These are phyloP conservation scores for Cordyceps farinosa DNA, from an alignment of 2,329 filamentous ascomycete genomes.

Conservation along the genomic window DNA sequence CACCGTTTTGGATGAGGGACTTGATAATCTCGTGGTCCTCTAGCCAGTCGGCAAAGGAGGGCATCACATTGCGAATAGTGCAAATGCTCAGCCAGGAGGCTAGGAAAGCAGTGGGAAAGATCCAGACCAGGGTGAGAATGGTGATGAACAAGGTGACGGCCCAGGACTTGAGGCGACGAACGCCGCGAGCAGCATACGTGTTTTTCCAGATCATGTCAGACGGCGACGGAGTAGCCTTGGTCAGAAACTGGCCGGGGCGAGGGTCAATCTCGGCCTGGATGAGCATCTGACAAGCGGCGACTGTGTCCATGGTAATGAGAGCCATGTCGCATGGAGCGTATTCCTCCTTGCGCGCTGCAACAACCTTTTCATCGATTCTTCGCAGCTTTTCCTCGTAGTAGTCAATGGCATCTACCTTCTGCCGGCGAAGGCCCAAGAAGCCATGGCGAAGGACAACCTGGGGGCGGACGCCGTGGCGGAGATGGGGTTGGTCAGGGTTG, in stretches of 20 bases:
- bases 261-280: slow-evolving; percentile 93
- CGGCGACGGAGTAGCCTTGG: slow-evolving; percentile 81
- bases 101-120: slow-evolving; percentile 73
- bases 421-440: slow-evolving; percentile 65
- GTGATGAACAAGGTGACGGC: slow-evolving; percentile 78
- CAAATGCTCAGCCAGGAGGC: slow-evolving; percentile 78
- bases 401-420: slow-evolving; percentile 83
- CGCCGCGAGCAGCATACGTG: slow-evolving; percentile 74
- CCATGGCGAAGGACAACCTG: slow-evolving; percentile 76
- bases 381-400: slow-evolving; percentile 88
- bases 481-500: slow-evolving; percentile 30
- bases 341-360: slow-evolving; percentile 64
- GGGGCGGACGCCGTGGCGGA: slow-evolving; percentile 53
- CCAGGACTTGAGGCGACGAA: slow-evolving; percentile 77
- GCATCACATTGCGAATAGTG: slow-evolving; percentile 70
- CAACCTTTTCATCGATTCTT: slow-evolving; percentile 71
- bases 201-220: slow-evolving; percentile 94
- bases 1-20: slow-evolving; percentile 78
- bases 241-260: slow-evolving; percentile 77
- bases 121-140: slow-evolving; percentile 83
- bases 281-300: slow-evolving; percentile 89
- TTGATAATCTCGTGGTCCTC: slow-evolving; percentile 64
- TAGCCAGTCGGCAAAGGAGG: slow-evolving; percentile 65
- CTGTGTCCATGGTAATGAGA: slow-evolving; percentile 96
- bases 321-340: slow-evolving; percentile 79